Evolutionary conservation across 106 monocot species (phyloP).

Genomic region (Dendrobium catenatum): DNA sequence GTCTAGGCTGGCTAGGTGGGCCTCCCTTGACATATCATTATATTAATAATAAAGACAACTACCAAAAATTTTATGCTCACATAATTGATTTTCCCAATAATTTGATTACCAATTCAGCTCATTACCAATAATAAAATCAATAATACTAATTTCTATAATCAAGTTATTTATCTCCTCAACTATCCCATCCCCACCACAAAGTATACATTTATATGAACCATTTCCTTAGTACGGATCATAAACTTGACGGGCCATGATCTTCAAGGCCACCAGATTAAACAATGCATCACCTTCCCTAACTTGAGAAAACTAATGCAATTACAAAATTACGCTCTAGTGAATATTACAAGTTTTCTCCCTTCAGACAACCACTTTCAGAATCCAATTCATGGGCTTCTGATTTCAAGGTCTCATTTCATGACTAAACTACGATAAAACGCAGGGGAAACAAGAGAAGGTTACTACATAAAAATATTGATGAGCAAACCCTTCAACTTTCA

Average conservation of each 20-base stretch:
- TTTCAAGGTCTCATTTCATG: too few relatives aligned
- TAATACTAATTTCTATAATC: neutral
- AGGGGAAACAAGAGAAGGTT: neutral
- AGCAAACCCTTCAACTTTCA: neutral
- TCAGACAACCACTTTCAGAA: too few relatives aligned
- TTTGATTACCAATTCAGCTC: neutral
- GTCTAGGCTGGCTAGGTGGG: too few relatives aligned
- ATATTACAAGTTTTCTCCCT: too few relatives aligned
- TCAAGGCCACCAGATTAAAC: neutral
- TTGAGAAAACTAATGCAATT: neutral
- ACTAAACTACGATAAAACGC: neutral
- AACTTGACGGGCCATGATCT: neutral
- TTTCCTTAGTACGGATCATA: neutral
- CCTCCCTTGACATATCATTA: too few relatives aligned
- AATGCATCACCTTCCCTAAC: neutral
- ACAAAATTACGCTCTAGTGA: too few relatives aligned
- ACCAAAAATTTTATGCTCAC: neutral
- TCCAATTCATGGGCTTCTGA: too few relatives aligned
- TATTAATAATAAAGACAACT: neutral
- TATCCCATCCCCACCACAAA: neutral
- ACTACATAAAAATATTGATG: neutral
- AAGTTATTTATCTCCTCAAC: neutral
- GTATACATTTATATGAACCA: neutral
- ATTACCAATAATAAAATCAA: neutral
- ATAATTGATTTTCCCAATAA: neutral